phyloP scores from a whole-genome alignment of 352 stramenopile species.

The Saprolegnia parasitica region DNA sequence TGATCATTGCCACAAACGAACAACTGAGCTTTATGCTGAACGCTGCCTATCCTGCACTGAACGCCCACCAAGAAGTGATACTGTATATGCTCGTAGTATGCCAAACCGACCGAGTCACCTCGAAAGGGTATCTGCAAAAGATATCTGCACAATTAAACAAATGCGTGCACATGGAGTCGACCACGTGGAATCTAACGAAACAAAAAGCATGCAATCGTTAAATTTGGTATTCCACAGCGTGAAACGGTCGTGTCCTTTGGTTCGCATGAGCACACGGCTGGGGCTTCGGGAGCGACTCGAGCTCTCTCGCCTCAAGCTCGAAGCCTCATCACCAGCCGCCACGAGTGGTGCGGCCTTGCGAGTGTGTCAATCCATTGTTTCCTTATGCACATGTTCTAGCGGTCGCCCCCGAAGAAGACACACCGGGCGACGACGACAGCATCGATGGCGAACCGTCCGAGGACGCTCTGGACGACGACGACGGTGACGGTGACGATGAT shows the following conservation, averaged over 20 bases:
- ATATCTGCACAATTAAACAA: neutral
- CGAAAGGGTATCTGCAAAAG: neutral
- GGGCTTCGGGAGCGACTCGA: constrained; percentile 24
- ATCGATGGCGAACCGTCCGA: constrained; percentile 41
- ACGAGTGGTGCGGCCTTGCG: neutral
- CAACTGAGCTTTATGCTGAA: too few species aligned
- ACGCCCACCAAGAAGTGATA: too few species aligned
- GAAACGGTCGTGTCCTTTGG: neutral
- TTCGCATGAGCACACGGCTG: constrained; percentile 5
- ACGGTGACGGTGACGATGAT: constrained; percentile 32
- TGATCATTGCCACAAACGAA: too few species aligned
- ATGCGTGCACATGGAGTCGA: too few species aligned
- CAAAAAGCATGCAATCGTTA: neutral
- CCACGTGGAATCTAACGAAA: too few species aligned
- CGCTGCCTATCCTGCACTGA: too few species aligned
- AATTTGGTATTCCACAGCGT: neutral
- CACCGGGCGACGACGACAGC: constrained; percentile 49
- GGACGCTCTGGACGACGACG: constrained; percentile 33
- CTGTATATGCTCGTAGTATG: neutral
- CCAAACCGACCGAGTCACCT: neutral
- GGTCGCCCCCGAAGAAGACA: constrained; percentile 40
- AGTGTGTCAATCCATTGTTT: too few species aligned
- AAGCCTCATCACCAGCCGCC: neutral
- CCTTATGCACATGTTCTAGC: neutral
- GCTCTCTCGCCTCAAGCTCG: constrained; percentile 11